These are phyloP conservation scores for Paratinospora sagittata DNA, from an alignment of 164 flowering plant genomes.

Conservation along the genomic window DNA sequence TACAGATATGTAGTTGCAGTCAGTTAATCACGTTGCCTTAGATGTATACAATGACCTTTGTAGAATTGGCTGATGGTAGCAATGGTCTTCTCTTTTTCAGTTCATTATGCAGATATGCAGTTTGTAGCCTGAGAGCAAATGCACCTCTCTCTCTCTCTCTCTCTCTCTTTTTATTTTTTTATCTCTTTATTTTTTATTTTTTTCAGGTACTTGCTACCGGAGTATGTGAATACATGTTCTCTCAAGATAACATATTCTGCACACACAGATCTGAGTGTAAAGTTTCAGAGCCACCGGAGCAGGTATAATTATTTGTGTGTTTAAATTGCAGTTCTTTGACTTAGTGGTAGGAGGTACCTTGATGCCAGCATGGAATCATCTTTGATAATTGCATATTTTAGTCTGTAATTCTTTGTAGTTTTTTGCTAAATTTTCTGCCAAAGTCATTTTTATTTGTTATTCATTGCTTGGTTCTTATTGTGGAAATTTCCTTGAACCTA, in stretches of 20 bases:
- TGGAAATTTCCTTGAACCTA: neutral
- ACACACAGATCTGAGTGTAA: constrained; percentile 85
- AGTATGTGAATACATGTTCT: constrained; percentile 57
- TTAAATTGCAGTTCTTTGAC: neutral
- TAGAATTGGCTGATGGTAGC: neutral
- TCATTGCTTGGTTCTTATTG: neutral
- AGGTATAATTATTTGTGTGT: constrained; percentile 38
- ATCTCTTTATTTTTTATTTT: neutral
- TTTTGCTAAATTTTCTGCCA: too few species aligned
- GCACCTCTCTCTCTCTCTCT: too few species aligned
- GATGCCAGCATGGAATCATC: neutral
- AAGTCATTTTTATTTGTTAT: neutral
- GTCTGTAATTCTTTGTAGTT: neutral
- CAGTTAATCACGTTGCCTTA: neutral
- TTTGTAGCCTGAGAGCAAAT: neutral
- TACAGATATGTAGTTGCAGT: neutral
- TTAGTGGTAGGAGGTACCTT: neutral
- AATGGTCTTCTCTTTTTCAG: neutral
- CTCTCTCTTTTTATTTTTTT: neutral
- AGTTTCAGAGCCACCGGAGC: constrained; percentile 93
- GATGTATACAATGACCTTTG: neutral
- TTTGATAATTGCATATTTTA: neutral
- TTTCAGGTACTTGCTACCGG: constrained; percentile 81
- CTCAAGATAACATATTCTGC: constrained; percentile 87
- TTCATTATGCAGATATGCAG: neutral